Base-by-base conservation (phyloP, 345 rosid species). In the Camelina laxa region DNA sequence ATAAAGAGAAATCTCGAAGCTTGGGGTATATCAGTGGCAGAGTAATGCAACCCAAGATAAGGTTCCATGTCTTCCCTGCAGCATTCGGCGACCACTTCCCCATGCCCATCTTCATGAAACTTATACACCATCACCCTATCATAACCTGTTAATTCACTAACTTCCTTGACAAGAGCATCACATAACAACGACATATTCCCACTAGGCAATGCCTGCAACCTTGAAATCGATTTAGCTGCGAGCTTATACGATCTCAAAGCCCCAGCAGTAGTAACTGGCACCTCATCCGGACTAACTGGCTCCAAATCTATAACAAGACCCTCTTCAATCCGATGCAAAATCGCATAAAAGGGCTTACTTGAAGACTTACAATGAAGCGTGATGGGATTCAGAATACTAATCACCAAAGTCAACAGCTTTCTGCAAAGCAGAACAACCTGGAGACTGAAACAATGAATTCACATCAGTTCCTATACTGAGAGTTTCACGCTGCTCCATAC, bases 21-120 rank as follows among this genome's bases (percentile, higher is more conserved):
- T 80, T 91, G 96, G 0, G 97, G 96, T 63, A 91, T 91, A 83
- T 91, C 97, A 41, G 93, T 91, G 38, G 96, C 93, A 0, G 97
- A 92, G 70, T 84, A 91, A 86, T 88, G 96, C 79, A 89, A 80
- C 56, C 96, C 97, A 13, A 87, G 85, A 75, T 88, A 89, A 16
- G 97, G 89, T 48, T 92, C 92, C 74, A 88, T 53, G 27, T 74
- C 88, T 54, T 83, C 74, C 66, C 76, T 78, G 61, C 77, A 38
- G 48, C 77, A 72, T 70, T 92, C 97, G 4, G 97, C 92, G 76
- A 92, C 69, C 58, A 92, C 97, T 80, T 92, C 97, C 41, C 96
- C 97, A 70, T 92, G 97, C 73, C 89, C 97, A 74, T 92, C 97
- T 42, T 87, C 96, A 63, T 92, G 97, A 41, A 92, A 92, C 59